Base-by-base conservation (phyloP, 2,329 filamentous ascomycete genomes). In the Alternaria sp. region DNA sequence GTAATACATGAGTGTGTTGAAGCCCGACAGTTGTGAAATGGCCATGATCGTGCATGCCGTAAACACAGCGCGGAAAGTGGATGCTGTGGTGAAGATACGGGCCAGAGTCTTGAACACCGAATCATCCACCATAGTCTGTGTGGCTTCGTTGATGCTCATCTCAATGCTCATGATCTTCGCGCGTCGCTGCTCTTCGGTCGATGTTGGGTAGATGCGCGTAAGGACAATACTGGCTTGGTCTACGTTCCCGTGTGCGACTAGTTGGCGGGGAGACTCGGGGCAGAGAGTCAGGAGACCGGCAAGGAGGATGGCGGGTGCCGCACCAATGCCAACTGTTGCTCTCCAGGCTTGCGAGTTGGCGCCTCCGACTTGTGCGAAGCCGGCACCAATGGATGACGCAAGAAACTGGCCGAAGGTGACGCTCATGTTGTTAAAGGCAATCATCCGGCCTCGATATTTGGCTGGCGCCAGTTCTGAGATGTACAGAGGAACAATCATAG, bases 1-100 rank as follows among this genome's bases (percentile, higher is more conserved):
- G 62, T 80, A 97, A 80, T 97, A 97, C 93, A 97, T 97, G 28
- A 97, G 84, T 11, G 91, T 93, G 80, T 97, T 96, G 72, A 80
- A 80, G 15, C 79, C 78, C 23, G 68, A 71, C 6, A 80, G 68
- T 43, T 80, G 76, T 7, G 71, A 74, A 51, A 80, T 74, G n/a
- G 74, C 76, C 77, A 79, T 79, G 61, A 80, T 73, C 5, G 73
- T 72, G 56, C 79, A 80, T 23, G 79, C 79, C 21, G 69, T 74
- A 12, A 79, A 60, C 1, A 79, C 68, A 3, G 79, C 78, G n/a
- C 79, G 76, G 55, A 74, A 69, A 25, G 78, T 78, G 7, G 74
- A 71, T 2, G 70, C 67, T 5, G 67, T 74, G 28, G 70, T 78
- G 67, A 79, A 78, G 21, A 81, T 74, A n/a, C 69, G 66, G n/a